Conservation (phyloP, 768 basidiomycete genomes). For the Lentinula aciculospora region DNA sequence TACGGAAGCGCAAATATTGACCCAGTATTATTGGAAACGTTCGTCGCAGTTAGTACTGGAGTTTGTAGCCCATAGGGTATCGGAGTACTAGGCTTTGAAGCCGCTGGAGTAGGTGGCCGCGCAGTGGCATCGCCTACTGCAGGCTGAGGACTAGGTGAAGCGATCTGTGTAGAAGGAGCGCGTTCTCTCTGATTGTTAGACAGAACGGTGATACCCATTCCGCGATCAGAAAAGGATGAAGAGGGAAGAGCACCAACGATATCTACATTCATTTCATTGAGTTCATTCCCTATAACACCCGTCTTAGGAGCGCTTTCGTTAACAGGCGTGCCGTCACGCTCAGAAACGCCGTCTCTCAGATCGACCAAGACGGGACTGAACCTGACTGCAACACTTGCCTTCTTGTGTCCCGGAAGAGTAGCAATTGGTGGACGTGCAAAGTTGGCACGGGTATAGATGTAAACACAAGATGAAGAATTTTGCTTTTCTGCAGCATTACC, state of each 20-base stretch:
- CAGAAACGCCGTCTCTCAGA: conserved; percentile 55
- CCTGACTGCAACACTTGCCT: conserved; percentile 87
- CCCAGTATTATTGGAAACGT: conserved; percentile 28
- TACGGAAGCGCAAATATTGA: conserved; percentile 89
- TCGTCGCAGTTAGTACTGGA: conserved; percentile 5
- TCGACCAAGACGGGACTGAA: conserved; percentile 95
- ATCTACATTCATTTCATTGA: conserved; percentile 55
- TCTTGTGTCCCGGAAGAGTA: conserved; percentile 93
- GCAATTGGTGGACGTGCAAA: conserved; percentile 91
- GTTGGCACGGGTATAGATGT: conserved; percentile 94
- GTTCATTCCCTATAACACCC: conserved; percentile 60
- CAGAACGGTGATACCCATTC: conserved; percentile 10
- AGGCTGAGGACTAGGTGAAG: conserved; percentile 49
- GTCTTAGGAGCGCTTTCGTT: conserved; percentile 26
- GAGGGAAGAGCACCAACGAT: conserved; percentile 36
- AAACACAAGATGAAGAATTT: conserved; percentile 58
- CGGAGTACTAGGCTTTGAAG: conserved; percentile 50
- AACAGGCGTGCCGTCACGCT: conserved; percentile 29
- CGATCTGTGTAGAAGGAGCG: conserved; percentile 22
- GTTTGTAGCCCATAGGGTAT: conserved; percentile 21
- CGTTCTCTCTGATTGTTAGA: conserved; percentile 14
- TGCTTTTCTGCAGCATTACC: neutral
- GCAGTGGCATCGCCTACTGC: conserved; percentile 43
- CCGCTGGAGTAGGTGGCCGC: conserved; percentile 57
- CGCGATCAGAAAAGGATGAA: conserved; percentile 3